Percentiles rank a stretch among this genome's conserved stretches.
phyloP scores from a whole-genome alignment of 768 basidiomycete species.

The Leccinum variicolor region DNA sequence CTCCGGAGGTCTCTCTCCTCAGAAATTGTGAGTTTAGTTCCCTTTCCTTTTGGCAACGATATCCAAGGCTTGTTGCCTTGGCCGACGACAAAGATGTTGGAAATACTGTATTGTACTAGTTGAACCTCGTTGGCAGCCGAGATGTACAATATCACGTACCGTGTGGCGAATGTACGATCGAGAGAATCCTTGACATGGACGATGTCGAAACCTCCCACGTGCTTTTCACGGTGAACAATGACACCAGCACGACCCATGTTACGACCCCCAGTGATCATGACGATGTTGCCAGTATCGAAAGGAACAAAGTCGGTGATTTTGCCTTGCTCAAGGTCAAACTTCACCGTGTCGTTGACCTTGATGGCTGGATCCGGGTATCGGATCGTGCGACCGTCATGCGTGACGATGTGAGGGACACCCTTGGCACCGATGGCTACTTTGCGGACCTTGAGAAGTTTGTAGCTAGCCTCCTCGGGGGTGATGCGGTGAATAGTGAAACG shows the following conservation, averaged over 20 bases:
- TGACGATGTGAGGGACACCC: slow-evolving; percentile 96
- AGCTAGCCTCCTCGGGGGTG: slow-evolving; percentile 93
- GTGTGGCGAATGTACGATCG: slow-evolving; percentile 95
- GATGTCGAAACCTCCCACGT: slow-evolving; percentile 97
- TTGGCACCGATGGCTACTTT: slow-evolving; percentile 88
- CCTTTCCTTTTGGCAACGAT: slow-evolving; percentile 96
- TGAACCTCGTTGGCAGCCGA: background rate
- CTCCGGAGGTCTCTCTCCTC: slow-evolving; percentile 94
- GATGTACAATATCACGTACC: slow-evolving; percentile 48
- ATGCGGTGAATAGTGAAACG: slow-evolving; percentile 99
- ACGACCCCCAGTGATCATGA: slow-evolving; percentile 97
- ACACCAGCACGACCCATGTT: slow-evolving; percentile 99
- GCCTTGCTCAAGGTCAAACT: slow-evolving; percentile 91
- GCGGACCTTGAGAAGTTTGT: slow-evolving; percentile 95
- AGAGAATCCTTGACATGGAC: slow-evolving; percentile 96
- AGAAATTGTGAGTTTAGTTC: slow-evolving; percentile 94
- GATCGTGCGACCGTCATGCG: slow-evolving; percentile 99
- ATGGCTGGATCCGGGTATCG: slow-evolving; percentile 97
- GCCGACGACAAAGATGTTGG: slow-evolving; percentile 98
- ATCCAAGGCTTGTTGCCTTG: slow-evolving; percentile 95
- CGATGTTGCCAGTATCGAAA: slow-evolving; percentile 97
- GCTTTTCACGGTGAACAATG: slow-evolving; percentile 95
- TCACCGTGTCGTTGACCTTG: slow-evolving; percentile 96
- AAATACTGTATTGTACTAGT: slow-evolving; percentile 53
- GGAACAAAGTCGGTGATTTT: slow-evolving; percentile 92